Percentiles rank a stretch among this genome's conserved stretches.
phyloP scores from a whole-genome alignment of 306 rosid species.

The Cyamopsis tetragonoloba region DNA sequence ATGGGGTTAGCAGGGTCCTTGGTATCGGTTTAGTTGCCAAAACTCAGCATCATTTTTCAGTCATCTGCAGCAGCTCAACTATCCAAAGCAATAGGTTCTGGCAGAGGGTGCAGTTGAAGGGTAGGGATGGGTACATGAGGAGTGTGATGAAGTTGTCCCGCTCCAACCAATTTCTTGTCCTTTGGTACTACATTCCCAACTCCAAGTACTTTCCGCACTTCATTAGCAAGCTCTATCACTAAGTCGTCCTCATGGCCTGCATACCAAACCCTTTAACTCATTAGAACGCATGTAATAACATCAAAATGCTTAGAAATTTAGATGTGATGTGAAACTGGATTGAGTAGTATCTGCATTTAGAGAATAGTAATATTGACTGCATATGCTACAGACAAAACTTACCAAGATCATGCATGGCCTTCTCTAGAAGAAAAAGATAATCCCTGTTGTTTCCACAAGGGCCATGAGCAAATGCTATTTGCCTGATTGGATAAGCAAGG shows the following conservation, averaged over 20 bases:
- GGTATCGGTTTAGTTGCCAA: neutral
- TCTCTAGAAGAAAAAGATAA: slow-evolving; percentile 75
- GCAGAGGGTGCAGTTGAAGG: slow-evolving; percentile 56
- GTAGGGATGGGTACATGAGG: slow-evolving; percentile 52
- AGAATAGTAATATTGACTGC: neutral
- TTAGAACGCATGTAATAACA: neutral
- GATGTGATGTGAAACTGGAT: neutral
- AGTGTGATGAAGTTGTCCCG: slow-evolving; percentile 42
- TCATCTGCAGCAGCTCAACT: slow-evolving; percentile 14
- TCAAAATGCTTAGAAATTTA: neutral
- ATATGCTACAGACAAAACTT: slow-evolving; percentile 15
- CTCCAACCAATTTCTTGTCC: slow-evolving; percentile 49
- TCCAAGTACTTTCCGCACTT: slow-evolving; percentile 82
- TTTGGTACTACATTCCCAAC: slow-evolving; percentile 35
- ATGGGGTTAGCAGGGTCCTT: slow-evolving; percentile 38
- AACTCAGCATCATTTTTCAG: slow-evolving; percentile 3
- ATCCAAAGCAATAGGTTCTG: slow-evolving; percentile 82
- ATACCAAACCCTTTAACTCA: slow-evolving; percentile 7
- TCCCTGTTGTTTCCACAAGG: slow-evolving; percentile 96
- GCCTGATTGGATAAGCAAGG: slow-evolving; percentile 43
- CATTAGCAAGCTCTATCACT: slow-evolving; percentile 88
- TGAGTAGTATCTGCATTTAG: neutral
- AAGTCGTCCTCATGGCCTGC: slow-evolving; percentile 81
- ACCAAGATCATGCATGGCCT: slow-evolving; percentile 86
- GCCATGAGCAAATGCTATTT: slow-evolving; percentile 93